Evolutionary conservation across 257 asterid species (phyloP).

Genomic region (Solanum infundibuliforme): DNA sequence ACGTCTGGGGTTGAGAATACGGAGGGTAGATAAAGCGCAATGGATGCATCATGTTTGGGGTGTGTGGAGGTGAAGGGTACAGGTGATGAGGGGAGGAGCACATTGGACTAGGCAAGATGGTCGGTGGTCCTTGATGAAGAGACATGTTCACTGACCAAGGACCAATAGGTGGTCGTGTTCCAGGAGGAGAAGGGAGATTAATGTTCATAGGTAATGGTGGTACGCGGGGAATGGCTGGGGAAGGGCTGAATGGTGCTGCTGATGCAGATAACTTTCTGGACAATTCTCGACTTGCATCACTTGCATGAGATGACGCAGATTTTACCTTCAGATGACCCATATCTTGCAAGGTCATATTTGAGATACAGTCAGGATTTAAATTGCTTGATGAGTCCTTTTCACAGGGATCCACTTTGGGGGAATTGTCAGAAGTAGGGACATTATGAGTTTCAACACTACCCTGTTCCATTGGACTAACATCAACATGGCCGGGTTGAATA

Average conservation of each 20-base stretch:
- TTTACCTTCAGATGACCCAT: constrained; percentile 34
- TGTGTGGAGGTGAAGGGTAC: constrained; percentile 83
- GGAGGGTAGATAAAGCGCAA: constrained; percentile 83
- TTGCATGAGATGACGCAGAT: constrained; percentile 20
- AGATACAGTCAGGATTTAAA: constrained; percentile 13
- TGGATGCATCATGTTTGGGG: constrained; percentile 87
- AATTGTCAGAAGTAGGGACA: constrained; percentile 18
- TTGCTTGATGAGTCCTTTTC: constrained; percentile 23
- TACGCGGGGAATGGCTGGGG: constrained; percentile 41
- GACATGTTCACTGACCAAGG: constrained; percentile 89
- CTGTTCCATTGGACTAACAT: constrained; percentile 27
- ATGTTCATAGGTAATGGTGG: constrained; percentile 62
- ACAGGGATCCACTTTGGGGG: constrained; percentile 20
- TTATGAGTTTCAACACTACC: constrained; percentile 11
- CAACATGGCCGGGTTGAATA: constrained; percentile 15
- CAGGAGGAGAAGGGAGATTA: constrained; percentile 50
- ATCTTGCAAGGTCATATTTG: constrained; percentile 27
- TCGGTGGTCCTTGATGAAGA: constrained; percentile 71
- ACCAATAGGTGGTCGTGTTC: constrained; percentile 47
- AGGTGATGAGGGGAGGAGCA: constrained; percentile 76
- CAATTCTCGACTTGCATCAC: constrained; percentile 46
- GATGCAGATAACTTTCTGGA: constrained; percentile 83
- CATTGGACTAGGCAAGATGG: constrained; percentile 61
- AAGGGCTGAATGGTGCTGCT: constrained; percentile 94
- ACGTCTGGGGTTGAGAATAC: constrained; percentile 55